A percentile compares a stretch with the other conserved stretches of the same genome.
Conservation (phyloP, 495 filamentous ascomycete genomes). For the Penicillium taxi region DNA sequence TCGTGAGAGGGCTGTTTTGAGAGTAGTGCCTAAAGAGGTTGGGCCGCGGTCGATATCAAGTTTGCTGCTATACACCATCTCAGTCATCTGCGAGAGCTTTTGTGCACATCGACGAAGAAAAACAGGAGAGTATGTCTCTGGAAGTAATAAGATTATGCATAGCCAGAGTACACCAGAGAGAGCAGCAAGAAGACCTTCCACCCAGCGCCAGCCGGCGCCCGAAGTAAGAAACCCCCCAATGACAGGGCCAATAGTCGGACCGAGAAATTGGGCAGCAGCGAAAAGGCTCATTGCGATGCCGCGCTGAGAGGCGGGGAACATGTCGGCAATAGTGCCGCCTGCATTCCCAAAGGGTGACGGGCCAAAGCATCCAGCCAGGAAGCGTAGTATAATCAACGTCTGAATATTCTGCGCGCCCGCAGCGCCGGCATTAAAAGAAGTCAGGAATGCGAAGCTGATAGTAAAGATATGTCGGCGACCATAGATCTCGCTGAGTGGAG, state of each 20-base stretch:
- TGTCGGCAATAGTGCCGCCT: slow-evolving; percentile 63
- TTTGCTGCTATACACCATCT: slow-evolving; percentile 41
- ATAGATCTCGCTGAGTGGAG: slow-evolving; percentile 52
- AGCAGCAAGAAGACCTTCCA: slow-evolving; percentile 44
- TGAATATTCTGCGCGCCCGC: slow-evolving; percentile 51
- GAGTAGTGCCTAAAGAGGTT: slow-evolving; percentile 15
- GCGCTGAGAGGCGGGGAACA: slow-evolving; percentile 52
- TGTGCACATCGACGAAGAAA: slow-evolving; percentile 42
- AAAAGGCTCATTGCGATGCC: slow-evolving; percentile 55
- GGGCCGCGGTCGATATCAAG: slow-evolving; percentile 30
- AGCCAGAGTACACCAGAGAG: slow-evolving; percentile 45
- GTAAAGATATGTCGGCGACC: slow-evolving; percentile 64
- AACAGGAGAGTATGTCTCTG: slow-evolving; percentile 51
- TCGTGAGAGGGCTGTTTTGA: slow-evolving; percentile 31
- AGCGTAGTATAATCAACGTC: slow-evolving; percentile 58
- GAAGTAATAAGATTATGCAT: slow-evolving; percentile 35
- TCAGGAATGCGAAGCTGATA: slow-evolving; percentile 49
- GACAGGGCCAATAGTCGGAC: slow-evolving; percentile 33
- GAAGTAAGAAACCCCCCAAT: slow-evolving; percentile 50
- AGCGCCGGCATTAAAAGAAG: slow-evolving; percentile 59
- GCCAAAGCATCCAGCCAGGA: slow-evolving; percentile 68
- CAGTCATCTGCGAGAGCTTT: slow-evolving; percentile 42
- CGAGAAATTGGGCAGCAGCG: slow-evolving; percentile 54
- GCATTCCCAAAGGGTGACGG: slow-evolving; percentile 59
- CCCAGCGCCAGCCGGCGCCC: slow-evolving; percentile 55